These are phyloP conservation scores for Schwanniomyces polymorphus DNA, from an alignment of 805 yeast species.

Conservation along the genomic window DNA sequence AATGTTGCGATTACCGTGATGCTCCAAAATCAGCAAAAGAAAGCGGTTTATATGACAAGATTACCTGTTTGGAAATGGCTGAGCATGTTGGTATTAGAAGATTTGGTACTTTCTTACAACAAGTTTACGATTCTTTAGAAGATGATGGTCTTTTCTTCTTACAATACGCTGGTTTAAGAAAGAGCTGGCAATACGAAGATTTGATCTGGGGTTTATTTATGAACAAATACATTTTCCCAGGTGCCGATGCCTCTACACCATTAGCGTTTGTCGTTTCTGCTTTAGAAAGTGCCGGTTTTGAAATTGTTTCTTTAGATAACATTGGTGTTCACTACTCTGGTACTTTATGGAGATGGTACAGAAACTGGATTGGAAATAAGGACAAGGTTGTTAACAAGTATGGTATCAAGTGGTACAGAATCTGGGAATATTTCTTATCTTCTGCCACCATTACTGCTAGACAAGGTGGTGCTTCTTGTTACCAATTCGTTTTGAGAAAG, in stretches of 20 bases:
- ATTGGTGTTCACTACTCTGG: conserved; percentile 93
- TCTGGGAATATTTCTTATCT: conserved; percentile 90
- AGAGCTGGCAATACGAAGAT: conserved; percentile 93
- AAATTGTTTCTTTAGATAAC: conserved; percentile 78
- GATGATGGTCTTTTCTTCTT: conserved; percentile 87
- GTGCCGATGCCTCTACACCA: conserved; percentile 96
- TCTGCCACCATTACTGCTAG: conserved; percentile 81
- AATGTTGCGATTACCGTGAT: conserved; percentile 88
- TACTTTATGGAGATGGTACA: conserved; percentile 91
- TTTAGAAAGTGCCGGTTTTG: conserved; percentile 84
- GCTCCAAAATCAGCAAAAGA: conserved; percentile 63
- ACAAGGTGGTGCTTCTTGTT: conserved; percentile 92
- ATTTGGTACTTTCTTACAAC: conserved; percentile 70
- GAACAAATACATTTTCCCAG: conserved; percentile 96
- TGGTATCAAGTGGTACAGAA: conserved; percentile 87
- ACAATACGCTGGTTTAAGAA: conserved; percentile 89
- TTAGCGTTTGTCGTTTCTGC: conserved; percentile 75
- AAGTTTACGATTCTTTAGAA: conserved; percentile 83
- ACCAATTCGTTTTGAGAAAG: conserved; percentile 88
- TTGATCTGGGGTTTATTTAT: conserved; percentile 91
- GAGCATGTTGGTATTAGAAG: conserved; percentile 94
- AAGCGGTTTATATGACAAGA: conserved; percentile 67
- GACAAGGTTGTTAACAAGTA: conserved; percentile 75
- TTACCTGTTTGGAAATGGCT: conserved; percentile 91
- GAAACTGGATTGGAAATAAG: conserved; percentile 87